Conservation (phyloP, 116 monocot genomes). For the Phalaenopsis hybrid region DNA sequence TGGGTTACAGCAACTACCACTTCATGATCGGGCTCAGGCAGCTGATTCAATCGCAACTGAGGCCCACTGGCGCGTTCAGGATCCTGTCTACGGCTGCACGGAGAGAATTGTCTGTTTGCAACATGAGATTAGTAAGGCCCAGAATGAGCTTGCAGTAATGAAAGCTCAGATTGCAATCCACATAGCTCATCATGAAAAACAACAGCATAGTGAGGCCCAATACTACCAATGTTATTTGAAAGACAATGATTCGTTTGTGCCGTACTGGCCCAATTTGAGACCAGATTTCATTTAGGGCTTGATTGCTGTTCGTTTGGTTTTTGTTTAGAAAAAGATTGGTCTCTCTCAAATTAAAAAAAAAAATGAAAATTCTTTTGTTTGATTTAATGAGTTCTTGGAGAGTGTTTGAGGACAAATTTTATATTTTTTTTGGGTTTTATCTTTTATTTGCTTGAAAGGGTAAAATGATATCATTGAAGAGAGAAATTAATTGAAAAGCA, state of each 20-base stretch:
- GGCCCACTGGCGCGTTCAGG: constrained; percentile 25
- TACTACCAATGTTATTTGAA: neutral
- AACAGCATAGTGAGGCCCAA: neutral
- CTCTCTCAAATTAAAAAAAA: too few species aligned
- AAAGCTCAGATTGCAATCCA: neutral
- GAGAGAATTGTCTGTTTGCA: constrained; percentile 14
- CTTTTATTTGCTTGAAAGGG: too few species aligned
- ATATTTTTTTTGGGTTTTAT: too few species aligned
- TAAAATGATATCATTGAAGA: too few species aligned
- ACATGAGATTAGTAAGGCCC: constrained; percentile 14
- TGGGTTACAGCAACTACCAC: neutral
- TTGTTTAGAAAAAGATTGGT: neutral
- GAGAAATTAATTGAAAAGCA: too few species aligned
- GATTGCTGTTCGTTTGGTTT: neutral
- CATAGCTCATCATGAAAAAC: neutral
- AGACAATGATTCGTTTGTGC: neutral
- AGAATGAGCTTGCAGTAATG: constrained; percentile 9
- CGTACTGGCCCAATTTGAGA: neutral
- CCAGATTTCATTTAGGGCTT: neutral
- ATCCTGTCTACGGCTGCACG: constrained; percentile 28
- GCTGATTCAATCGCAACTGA: constrained; percentile 24
- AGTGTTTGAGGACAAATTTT: too few species aligned
- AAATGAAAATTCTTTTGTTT: too few species aligned
- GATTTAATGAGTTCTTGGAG: too few species aligned
- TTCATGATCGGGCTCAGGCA: constrained; percentile 9